Conservation (phyloP, 306 rosid genomes). For the Purshia tridentata region DNA sequence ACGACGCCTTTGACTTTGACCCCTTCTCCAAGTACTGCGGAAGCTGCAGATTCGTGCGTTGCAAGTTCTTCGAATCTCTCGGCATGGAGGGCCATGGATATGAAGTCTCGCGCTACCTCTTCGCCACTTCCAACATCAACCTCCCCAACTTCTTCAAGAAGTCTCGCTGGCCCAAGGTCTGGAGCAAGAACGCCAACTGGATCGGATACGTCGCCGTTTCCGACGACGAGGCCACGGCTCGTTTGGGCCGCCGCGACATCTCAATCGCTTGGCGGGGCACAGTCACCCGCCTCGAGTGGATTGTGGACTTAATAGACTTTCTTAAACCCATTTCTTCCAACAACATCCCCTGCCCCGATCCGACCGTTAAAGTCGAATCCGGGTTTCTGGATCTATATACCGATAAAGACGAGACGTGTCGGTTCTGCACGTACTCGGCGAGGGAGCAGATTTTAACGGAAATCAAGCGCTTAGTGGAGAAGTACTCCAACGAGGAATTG, state of each 20-base stretch:
- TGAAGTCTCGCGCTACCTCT: constrained; percentile 62
- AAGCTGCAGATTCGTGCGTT: constrained; percentile 52
- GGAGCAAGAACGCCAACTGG: constrained; percentile 86
- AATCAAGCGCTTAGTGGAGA: constrained; percentile 48
- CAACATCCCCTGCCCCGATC: constrained; percentile 57
- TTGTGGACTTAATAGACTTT: constrained; percentile 61
- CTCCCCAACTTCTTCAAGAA: constrained; percentile 69
- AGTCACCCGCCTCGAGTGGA: constrained; percentile 69
- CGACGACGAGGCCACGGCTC: constrained; percentile 37
- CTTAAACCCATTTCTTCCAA: constrained; percentile 45
- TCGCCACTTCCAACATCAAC: constrained; percentile 64
- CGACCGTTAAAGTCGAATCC: constrained; percentile 54
- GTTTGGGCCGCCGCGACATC: constrained; percentile 69
- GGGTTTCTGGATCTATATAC: constrained; percentile 84
- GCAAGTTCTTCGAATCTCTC: constrained; percentile 37
- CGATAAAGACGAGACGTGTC: constrained; percentile 52
- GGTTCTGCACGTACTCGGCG: constrained; percentile 60
- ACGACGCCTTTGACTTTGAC: constrained; percentile 83
- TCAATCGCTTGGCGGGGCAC: constrained; percentile 78
- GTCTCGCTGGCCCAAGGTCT: constrained; percentile 72
- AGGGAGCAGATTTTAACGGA: constrained; percentile 69
- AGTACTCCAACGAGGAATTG: constrained; percentile 47
- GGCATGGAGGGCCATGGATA: constrained; percentile 42
- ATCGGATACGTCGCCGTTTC: constrained; percentile 84
- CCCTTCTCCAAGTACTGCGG: constrained; percentile 84